Conservation (phyloP, 1,284 basidiomycete species). For the Amylostereum chailletii region DNA sequence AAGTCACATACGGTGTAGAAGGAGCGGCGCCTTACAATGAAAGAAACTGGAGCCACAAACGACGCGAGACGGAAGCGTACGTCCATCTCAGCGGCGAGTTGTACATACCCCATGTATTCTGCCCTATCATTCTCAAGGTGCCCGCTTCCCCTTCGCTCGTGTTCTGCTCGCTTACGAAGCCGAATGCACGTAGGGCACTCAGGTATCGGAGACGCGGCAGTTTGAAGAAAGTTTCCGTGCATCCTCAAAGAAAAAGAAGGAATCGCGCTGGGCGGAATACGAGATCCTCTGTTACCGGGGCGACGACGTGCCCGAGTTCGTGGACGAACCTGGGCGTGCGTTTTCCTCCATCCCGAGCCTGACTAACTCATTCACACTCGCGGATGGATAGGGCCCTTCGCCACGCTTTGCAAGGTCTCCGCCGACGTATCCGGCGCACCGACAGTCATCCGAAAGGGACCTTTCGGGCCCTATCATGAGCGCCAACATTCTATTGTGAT, state of each 20-base stretch:
- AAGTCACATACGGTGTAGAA: constrained; percentile 24
- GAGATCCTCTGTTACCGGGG: background rate
- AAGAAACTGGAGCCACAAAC: background rate
- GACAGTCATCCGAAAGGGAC: background rate
- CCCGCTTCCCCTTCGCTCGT: no score
- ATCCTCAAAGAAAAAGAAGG: background rate
- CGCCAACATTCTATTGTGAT: background rate
- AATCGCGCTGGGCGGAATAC: background rate
- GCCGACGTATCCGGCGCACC: background rate
- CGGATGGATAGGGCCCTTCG: background rate
- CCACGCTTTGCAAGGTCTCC: background rate
- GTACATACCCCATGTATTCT: background rate
- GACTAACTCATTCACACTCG: no score
- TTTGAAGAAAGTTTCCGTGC: background rate
- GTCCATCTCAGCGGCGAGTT: background rate
- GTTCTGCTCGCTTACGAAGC: background rate
- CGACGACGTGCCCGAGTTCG: background rate
- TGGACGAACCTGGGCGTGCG: background rate
- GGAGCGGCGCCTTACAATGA: background rate
- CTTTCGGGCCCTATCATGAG: background rate
- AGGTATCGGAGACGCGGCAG: background rate
- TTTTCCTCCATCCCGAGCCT: no score
- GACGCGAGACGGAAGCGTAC: background rate
- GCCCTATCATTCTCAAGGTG: background rate
- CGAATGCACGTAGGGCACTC: background rate